Evolutionary conservation across 495 filamentous ascomycete genomes (phyloP), one percentile per base, ranked within the genome.

Genomic region (Immersiella caudata): DNA sequence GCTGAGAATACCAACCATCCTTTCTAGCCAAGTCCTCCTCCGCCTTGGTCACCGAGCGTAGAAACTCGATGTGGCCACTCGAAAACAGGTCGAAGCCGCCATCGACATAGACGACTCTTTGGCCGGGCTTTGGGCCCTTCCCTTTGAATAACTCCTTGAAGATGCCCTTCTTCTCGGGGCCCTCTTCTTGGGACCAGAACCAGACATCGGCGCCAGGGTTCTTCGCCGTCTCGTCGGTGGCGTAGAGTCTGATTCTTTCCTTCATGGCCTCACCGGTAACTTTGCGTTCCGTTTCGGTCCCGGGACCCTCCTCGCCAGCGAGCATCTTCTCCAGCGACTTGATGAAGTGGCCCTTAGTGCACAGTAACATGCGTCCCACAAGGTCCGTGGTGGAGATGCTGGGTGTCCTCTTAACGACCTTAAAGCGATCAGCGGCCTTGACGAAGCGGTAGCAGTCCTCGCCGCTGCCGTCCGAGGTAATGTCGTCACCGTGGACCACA

Each of bases 51-150:
- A 97, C 93, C 50, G 86, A 82, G 29, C 87, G 87, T 61, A 99
- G 84, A 69, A 99, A 98, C 75, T 95, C 93, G 71, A 98, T 97
- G 70, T 99, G 95, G 0, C 95, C 95, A 54, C 91, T 94, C 7
- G 92, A 96, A 81, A 99, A 99, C 20, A 99, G 87, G 74, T 99
- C 95, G 73, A 97, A 99, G 0, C 93, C 94, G 9, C 95, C 95
- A 69, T 97, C 95, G 51, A 98, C 93, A 77, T 98, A 98, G 26
- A 97, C 89, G 22, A 98, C 83, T 4, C 91, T 83, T 78, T 98
- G 94, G 0, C 91, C 94, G 0, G 88, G 87, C 67, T 83, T 85
- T 0, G 90, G 90, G 0, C 79, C 78, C 33, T 84, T 81, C 1
- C 95, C 95, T 24, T 81, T 74, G 12, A 96, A 87, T 36, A 97